phyloP scores from a whole-genome alignment of 2,329 filamentous ascomycete species.

The Aspergillus sojae region DNA sequence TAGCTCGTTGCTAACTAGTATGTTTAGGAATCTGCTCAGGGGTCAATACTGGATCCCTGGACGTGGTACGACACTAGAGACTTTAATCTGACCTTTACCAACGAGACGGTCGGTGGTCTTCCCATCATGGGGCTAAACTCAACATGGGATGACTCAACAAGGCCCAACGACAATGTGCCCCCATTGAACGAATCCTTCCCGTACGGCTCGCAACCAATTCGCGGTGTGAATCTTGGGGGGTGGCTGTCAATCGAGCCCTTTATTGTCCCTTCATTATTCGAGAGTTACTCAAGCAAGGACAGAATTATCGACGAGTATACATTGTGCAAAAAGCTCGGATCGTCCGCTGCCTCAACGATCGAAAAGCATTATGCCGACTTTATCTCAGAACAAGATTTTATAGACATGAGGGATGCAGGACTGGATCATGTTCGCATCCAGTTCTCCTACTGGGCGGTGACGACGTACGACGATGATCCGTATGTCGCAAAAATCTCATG shows the following conservation, averaged over 20 bases:
- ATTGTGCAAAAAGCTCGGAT: conserved; percentile 70
- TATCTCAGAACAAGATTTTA: conserved; percentile 80
- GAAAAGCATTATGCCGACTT: conserved; percentile 92
- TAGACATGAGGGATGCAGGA: conserved; percentile 80
- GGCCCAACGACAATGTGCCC: conserved; percentile 78
- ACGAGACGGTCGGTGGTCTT: conserved; percentile 79
- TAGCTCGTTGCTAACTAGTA: conserved; percentile 14
- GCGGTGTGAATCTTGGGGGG: conserved; percentile 89
- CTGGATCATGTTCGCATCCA: conserved; percentile 97
- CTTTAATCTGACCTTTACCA: conserved; percentile 94
- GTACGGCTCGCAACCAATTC: conserved; percentile 77
- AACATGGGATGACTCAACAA: conserved; percentile 79
- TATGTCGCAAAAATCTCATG: conserved; percentile 86
- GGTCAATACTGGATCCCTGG: conserved; percentile 82
- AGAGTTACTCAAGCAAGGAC: conserved; percentile 61
- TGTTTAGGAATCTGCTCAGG: conserved; percentile 61
- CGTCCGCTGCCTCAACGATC: conserved; percentile 66
- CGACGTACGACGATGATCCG: conserved; percentile 80
- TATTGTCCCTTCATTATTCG: conserved; percentile 90
- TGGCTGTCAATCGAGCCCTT: conserved; percentile 95
- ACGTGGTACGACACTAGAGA: conserved; percentile 87
- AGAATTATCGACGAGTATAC: conserved; percentile 87
- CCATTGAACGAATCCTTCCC: conserved; percentile 75
- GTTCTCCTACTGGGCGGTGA: conserved; percentile 92
- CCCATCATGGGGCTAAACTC: conserved; percentile 86